Percentiles rank a stretch among this genome's conserved stretches.
phyloP scores from a whole-genome alignment of 2,329 filamentous ascomycete species.

The Arthrinium phaeospermum region DNA sequence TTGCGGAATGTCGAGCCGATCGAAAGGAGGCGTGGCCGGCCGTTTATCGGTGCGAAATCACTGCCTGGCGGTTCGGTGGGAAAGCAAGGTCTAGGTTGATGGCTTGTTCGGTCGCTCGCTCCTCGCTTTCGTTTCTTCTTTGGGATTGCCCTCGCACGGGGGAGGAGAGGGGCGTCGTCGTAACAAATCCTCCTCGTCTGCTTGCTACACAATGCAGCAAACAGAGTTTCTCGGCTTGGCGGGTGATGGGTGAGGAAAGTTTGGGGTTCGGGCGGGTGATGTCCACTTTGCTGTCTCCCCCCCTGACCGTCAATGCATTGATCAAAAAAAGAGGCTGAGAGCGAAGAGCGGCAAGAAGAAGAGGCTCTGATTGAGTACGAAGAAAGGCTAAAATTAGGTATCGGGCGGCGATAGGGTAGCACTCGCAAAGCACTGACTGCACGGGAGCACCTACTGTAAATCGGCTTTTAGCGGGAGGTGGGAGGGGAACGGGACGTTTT shows the following conservation, averaged over 20 bases:
- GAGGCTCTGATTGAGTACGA: background rate
- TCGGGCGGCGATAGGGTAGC: background rate
- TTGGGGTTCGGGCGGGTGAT: background rate
- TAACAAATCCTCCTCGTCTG: background rate
- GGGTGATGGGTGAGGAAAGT: background rate
- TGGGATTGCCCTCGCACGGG: background rate
- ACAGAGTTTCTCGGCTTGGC: conserved; percentile 4
- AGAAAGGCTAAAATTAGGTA: conserved; percentile 4
- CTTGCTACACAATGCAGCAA: background rate
- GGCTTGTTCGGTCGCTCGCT: background rate
- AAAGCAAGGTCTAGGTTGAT: background rate
- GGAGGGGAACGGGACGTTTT: background rate
- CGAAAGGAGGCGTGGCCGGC: background rate
- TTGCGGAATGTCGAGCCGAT: background rate
- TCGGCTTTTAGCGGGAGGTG: background rate
- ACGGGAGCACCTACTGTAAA: background rate
- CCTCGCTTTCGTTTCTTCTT: background rate
- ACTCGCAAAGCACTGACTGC: background rate
- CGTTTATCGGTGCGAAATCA: conserved; percentile 2
- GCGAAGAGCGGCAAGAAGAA: background rate
- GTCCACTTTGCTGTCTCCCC: background rate
- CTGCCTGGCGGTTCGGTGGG: background rate
- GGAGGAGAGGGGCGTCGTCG: background rate
- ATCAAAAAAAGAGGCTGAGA: background rate
- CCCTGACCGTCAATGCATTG: conserved; percentile 6